A percentile compares a stretch with the other conserved stretches of the same genome.
Conservation (phyloP, 371 early-diverging fungal species). For the Rhizopus sp. region DNA sequence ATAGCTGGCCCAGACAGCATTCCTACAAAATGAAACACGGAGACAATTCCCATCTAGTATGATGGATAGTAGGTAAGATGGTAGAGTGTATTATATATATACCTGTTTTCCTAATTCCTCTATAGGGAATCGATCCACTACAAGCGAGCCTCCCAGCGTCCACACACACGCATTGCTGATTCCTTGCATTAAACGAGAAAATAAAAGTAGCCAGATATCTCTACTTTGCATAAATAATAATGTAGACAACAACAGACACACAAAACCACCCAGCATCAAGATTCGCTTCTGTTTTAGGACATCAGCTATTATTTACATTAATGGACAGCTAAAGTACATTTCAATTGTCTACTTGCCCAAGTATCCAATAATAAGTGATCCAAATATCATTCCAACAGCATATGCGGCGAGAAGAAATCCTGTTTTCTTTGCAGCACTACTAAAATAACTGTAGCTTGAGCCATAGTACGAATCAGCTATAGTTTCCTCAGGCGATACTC, state of each 20-base stretch:
- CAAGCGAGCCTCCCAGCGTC: slow-evolving; percentile 51
- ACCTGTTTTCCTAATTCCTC: slow-evolving; percentile 52
- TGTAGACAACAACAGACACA: slow-evolving; percentile 48
- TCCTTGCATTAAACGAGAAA: slow-evolving; percentile 65
- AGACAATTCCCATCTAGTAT: no score
- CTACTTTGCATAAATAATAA: slow-evolving; percentile 54
- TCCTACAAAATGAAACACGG: no score
- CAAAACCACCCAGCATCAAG: slow-evolving; percentile 62
- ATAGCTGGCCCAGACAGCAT: no score
- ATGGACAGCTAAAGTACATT: slow-evolving; percentile 6
- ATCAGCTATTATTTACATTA: slow-evolving; percentile 14
- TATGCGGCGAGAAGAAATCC: slow-evolving; percentile 69
- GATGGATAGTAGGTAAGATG: no score
- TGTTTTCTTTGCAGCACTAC: slow-evolving; percentile 51
- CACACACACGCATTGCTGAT: slow-evolving; percentile 56
- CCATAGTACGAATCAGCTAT: slow-evolving; percentile 8
- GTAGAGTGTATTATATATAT: neutral
- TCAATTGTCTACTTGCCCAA: slow-evolving; percentile 24
- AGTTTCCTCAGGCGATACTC: slow-evolving; percentile 9
- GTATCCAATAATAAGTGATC: slow-evolving; percentile 68
- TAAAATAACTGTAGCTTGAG: slow-evolving; percentile 16
- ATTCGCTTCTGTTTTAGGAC: slow-evolving; percentile 32
- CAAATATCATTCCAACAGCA: slow-evolving; percentile 65
- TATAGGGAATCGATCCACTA: slow-evolving; percentile 56
- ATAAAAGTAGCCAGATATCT: slow-evolving; percentile 47